Evolutionary conservation across 495 filamentous ascomycete species (phyloP).

Genomic region (Podospora tetraspora): DNA sequence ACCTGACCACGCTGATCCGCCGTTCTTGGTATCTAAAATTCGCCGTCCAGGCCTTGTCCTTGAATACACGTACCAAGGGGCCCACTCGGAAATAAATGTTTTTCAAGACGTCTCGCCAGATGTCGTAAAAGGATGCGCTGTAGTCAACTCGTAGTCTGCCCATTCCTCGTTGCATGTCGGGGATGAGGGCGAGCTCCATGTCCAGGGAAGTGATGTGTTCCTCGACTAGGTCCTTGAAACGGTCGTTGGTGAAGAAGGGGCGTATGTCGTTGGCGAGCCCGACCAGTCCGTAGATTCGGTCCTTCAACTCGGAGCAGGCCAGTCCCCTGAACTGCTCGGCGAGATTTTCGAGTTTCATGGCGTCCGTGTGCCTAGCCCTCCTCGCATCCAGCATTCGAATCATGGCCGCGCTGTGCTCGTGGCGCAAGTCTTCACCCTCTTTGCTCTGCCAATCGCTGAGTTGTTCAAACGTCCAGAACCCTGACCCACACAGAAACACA

Average conservation of each 20-base stretch:
- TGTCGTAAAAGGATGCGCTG: slow-evolving; percentile 18
- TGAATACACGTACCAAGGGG: neutral
- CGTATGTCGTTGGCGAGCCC: slow-evolving; percentile 21
- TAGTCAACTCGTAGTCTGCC: slow-evolving; percentile 19
- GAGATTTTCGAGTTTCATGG: slow-evolving; percentile 17
- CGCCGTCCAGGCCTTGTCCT: neutral
- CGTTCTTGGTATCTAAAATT: slow-evolving; percentile 1
- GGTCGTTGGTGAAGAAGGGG: slow-evolving; percentile 1
- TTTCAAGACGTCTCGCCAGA: slow-evolving; percentile 17
- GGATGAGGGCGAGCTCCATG: neutral
- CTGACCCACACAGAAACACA: slow-evolving; percentile 6
- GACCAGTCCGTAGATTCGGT: slow-evolving; percentile 21
- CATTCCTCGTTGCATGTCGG: neutral
- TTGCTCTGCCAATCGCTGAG: slow-evolving; percentile 4
- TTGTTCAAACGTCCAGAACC: slow-evolving; percentile 11
- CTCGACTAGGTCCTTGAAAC: neutral
- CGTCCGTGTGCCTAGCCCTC: slow-evolving; percentile 6
- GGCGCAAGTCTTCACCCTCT: neutral
- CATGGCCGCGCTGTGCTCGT: neutral
- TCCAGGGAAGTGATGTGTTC: neutral
- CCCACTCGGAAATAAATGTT: slow-evolving; percentile 8
- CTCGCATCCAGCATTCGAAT: neutral
- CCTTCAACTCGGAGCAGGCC: slow-evolving; percentile 17
- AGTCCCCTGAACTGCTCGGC: slow-evolving; percentile 16
- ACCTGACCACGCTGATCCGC: slow-evolving; percentile 10